Percentiles rank a stretch among this genome's conserved stretches.
Conservation (phyloP, 495 filamentous ascomycete genomes). For the Podospora pseudocomata region DNA sequence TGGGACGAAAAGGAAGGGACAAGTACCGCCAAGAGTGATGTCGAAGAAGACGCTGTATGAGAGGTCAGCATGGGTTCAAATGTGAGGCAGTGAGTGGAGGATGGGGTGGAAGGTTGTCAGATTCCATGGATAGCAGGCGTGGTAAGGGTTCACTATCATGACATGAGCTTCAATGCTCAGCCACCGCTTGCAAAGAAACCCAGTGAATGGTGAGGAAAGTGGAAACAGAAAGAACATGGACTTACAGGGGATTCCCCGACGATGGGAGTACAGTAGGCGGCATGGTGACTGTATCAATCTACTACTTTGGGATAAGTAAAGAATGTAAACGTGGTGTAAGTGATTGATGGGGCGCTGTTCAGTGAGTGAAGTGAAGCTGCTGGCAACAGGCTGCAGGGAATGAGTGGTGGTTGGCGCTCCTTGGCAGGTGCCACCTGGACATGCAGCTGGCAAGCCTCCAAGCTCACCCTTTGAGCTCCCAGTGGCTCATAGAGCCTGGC, state of each 20-base stretch:
- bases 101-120: background rate
- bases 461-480: background rate
- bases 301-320: conserved; percentile 3
- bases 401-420: background rate
- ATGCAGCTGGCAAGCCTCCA: background rate
- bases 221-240: conserved; percentile 11
- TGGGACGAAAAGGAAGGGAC: conserved; percentile 9
- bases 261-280: conserved; percentile 51
- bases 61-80: background rate
- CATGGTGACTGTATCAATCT: conserved; percentile 31
- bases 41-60: conserved; percentile 78
- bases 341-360: background rate
- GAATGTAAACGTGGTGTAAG: background rate
- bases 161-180: background rate
- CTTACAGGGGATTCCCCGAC: conserved; percentile 54
- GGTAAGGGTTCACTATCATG: background rate
- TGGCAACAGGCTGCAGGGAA: background rate
- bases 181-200: background rate
- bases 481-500: background rate
- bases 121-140: background rate
- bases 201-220: background rate
- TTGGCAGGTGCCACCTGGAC: background rate
- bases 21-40: conserved; percentile 77
- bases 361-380: conserved; percentile 5
- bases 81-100: background rate